Evolutionary conservation across 805 yeast genomes (phyloP).

Genomic region (Ogataea pilisensis): DNA sequence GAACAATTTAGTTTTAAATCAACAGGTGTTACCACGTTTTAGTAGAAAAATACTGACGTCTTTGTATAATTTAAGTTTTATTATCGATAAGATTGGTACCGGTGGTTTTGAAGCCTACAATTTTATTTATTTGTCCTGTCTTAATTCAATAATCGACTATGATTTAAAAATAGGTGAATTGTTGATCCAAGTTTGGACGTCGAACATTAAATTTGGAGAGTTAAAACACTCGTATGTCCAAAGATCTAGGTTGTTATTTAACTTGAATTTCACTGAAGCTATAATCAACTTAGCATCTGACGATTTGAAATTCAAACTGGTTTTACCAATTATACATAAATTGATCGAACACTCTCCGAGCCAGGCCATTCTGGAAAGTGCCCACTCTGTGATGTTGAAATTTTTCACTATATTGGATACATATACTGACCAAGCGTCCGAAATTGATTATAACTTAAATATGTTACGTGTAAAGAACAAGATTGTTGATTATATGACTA

Average conservation of each 20-base stretch:
- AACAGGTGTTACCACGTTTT: slow-evolving; percentile 14
- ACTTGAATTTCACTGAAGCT: slow-evolving; percentile 45
- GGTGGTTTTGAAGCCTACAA: slow-evolving; percentile 65
- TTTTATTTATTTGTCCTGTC: slow-evolving; percentile 48
- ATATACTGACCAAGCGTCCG: slow-evolving; percentile 9
- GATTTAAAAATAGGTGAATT: slow-evolving; percentile 25
- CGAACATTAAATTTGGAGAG: slow-evolving; percentile 21
- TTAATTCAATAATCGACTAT: slow-evolving; percentile 37
- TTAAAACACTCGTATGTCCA: slow-evolving; percentile 29
- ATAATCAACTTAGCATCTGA: slow-evolving; percentile 33
- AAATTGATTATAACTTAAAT: slow-evolving; percentile 16
- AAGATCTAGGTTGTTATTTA: slow-evolving; percentile 40
- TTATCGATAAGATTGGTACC: slow-evolving; percentile 51
- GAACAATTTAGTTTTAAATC: slow-evolving; percentile 15
- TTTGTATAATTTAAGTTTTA: slow-evolving; percentile 42
- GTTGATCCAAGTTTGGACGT: slow-evolving; percentile 29
- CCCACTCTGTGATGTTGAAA: slow-evolving; percentile 55
- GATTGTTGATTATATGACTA: slow-evolving; percentile 39
- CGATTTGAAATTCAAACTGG: slow-evolving; percentile 26
- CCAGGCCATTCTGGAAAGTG: slow-evolving; percentile 47
- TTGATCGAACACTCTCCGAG: slow-evolving; percentile 18
- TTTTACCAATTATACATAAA: slow-evolving; percentile 24
- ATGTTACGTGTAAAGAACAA: slow-evolving; percentile 10
- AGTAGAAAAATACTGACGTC: slow-evolving; percentile 34
- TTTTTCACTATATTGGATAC: slow-evolving; percentile 24